Evolutionary conservation across 441 rosid species (phyloP).

Genomic region (Aquilaria agallochum): DNA sequence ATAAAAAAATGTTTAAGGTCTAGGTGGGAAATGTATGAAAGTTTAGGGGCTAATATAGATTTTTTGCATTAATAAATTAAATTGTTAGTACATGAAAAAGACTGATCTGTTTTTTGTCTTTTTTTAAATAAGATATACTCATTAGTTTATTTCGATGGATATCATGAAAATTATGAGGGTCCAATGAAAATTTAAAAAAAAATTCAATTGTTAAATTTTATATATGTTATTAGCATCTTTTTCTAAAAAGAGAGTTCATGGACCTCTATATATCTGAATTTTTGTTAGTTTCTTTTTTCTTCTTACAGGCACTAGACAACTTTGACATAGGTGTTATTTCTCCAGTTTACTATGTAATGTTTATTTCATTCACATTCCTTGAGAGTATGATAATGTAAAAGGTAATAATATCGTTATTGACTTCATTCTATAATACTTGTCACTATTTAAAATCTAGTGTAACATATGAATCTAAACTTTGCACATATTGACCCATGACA

Average conservation of each 20-base stretch:
- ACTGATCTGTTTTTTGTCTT: neutral
- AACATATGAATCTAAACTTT: neutral
- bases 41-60: no score
- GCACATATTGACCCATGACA: neutral
- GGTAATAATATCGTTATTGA: conserved; percentile 29
- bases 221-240: no score
- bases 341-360: conserved; percentile 91
- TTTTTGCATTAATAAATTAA: no score
- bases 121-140: no score
- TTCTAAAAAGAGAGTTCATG: no score
- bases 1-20: no score
- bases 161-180: no score
- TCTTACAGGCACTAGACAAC: conserved; percentile 80
- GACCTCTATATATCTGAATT: no score
- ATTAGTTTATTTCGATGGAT: no score
- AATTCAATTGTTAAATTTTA: neutral
- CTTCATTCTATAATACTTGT: neutral
- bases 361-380: conserved; percentile 77
- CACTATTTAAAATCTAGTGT: neutral
- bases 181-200: neutral
- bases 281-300: neutral
- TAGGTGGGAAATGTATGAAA: no score
- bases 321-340: conserved; percentile 87
- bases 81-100: neutral
- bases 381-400: conserved; percentile 98